Conservation (phyloP, 371 early-diverging fungal species). For the Syncephalastrum monosporum region DNA sequence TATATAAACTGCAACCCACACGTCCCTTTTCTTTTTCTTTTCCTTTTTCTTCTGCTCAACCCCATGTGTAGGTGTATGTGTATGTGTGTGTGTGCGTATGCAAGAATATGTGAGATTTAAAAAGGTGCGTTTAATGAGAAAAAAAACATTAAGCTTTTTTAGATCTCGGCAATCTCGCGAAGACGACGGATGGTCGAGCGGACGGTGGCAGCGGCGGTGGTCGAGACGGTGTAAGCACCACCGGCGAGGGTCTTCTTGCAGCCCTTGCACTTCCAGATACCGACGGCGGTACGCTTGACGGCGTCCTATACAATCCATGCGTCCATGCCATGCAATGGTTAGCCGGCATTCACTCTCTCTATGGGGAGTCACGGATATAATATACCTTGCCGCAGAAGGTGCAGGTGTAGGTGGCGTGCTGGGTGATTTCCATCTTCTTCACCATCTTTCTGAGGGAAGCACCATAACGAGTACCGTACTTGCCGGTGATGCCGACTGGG, state of each 20-base stretch:
- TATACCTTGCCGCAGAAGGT: conserved; percentile 97
- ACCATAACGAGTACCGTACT: conserved; percentile 99
- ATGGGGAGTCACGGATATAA: no score
- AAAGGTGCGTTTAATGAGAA: no score
- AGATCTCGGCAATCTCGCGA: conserved; percentile 93
- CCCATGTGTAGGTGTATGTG: conserved; percentile 22
- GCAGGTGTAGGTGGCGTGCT: conserved; percentile 99
- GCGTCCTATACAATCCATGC: conserved; percentile 59
- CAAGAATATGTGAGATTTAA: no score
- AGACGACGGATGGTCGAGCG: conserved; percentile 98
- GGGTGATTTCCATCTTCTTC: conserved; percentile 99
- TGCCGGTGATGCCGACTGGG: conserved; percentile 97
- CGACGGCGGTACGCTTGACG: conserved; percentile 97
- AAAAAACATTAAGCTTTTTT: conserved; percentile 32
- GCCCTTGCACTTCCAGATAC: conserved; percentile 99
- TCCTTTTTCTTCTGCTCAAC: not conserved
- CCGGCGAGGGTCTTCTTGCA: conserved; percentile 98
- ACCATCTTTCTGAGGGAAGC: conserved; percentile 99
- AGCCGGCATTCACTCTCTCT: no score
- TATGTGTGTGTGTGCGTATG: no score
- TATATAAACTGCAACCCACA: conserved; percentile 4
- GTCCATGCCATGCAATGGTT: no score
- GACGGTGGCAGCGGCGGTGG: conserved; percentile 91
- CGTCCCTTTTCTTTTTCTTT: not conserved
- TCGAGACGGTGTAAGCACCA: conserved; percentile 98